Conservation (phyloP, 1,284 basidiomycete species). For the Fomitiporia mediterranea region DNA sequence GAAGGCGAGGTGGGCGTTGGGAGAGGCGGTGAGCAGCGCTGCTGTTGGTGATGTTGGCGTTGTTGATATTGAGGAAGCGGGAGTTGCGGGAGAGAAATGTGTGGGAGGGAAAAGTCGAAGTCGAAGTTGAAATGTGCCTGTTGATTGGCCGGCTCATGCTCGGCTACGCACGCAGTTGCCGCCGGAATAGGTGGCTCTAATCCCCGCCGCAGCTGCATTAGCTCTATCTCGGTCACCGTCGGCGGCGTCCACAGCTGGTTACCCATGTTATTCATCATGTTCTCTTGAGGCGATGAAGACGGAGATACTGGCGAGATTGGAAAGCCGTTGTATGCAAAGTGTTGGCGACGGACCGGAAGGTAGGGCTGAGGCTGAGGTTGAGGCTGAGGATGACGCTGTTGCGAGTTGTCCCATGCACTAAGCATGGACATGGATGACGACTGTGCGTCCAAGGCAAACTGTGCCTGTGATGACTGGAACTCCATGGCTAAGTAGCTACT, state of each 20-base stretch:
- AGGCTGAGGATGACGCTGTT: background rate
- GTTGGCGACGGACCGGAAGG: background rate
- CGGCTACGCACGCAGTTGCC: background rate
- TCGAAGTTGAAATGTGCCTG: slow-evolving; percentile 14
- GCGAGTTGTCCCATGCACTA: slow-evolving; percentile 8
- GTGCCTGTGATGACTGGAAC: slow-evolving; percentile 1
- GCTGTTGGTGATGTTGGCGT: background rate
- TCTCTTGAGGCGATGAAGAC: slow-evolving; percentile 2
- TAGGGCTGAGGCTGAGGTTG: slow-evolving; percentile 32
- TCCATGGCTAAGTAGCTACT: background rate
- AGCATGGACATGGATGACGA: slow-evolving; percentile 3
- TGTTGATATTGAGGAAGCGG: background rate
- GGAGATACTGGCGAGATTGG: background rate
- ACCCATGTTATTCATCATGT: background rate
- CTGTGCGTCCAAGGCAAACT: background rate
- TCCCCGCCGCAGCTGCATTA: slow-evolving; percentile 7
- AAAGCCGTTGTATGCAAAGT: background rate
- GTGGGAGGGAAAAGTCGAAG: slow-evolving; percentile 15
- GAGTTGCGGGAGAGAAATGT: background rate
- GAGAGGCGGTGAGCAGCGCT: background rate
- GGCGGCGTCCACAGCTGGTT: slow-evolving; percentile 3
- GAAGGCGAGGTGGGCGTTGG: slow-evolving; percentile 2
- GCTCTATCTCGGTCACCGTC: slow-evolving; percentile 11
- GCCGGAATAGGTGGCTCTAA: slow-evolving; percentile 43
- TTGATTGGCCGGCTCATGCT: background rate